Base-by-base conservation (phyloP, 2,329 filamentous ascomycete species). In the Pseudogymnoascus sp. region DNA sequence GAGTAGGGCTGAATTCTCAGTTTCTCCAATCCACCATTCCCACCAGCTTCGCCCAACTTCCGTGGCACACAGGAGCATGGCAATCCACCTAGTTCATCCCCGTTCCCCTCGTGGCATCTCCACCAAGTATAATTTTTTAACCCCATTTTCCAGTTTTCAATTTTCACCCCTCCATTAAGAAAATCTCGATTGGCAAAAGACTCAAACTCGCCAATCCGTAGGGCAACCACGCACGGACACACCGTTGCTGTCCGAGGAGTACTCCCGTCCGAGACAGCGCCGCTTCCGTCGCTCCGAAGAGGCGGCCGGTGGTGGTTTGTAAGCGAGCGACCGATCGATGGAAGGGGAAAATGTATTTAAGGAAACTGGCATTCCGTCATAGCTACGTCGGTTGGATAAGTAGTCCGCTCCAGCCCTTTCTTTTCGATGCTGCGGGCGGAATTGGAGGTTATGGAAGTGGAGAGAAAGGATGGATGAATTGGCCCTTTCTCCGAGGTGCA, bases 1-100 rank as follows among this genome's bases (percentile, higher is more conserved):
- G 15, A 53, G 46, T 53, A 53, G 26, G 46, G 46, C 46, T 53
- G 46, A 53, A 53, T 53, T 53, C 46, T 53, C 46, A 53, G 46
- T 53, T 53, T 53, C 26, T 53, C 46, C 46, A 53, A 53, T 53
- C 46, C 46, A 53, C 46, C 15, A 4, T 31, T 11, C 40, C 6
- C 4, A 53, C 6, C 44, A 5, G 15, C n/a, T 1, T 1, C 9
- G 9, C n/a, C 26, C 46, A 31, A 31, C 46, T 31, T 53, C 46
- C 26, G 3, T 23, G n/a, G 26, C 13, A 17, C 46, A 31, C n/a
- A 29, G 26, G 31, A 53, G n/a, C 26, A 53, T 31, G 13, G 4
- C n/a, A 53, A 31, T 17, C 26, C 46, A 11, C 46, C 10, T 5
- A 3, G 23, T 26, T 11, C n/a, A 17, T 9, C 9, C 46, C 46